Evolutionary conservation across 2,329 filamentous ascomycete species (phyloP), one percentile per base, ranked within the genome.

Genomic region (Exserohilum rostratum): DNA sequence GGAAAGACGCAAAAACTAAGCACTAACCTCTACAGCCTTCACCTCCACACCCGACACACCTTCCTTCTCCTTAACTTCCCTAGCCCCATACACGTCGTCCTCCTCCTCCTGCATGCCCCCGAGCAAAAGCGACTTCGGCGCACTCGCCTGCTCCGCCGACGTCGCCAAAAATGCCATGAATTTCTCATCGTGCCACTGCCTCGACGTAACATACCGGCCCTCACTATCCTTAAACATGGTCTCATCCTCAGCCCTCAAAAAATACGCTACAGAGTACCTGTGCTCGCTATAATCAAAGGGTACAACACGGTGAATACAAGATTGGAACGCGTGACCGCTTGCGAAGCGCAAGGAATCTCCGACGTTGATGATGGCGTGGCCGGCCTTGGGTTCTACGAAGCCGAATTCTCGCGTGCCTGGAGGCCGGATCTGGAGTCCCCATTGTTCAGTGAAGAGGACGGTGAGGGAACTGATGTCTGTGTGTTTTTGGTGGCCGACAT

Each of bases 211-310:
- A 59, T 77, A 78, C 38, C 82, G 74, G 53, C 83, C 83, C 74
- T 82, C 80, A 60, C 77, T 79, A 71, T 85, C 83, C 43, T 76
- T 76, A 68, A 85, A 84, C 77, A 81, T 79, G 65, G 80, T 80
- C 64, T 82, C 81, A 68, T 85, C 77, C 76, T 85, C 82, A 47
- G 83, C 80, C 31, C 83, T 77, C 46, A 85, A 75, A 75, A 85
- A 85, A 71, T 85, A 85, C 12, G 83, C 83, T 58, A 85, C 82
- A 9, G 80, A 83, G 77, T 85, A 85, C 52, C 83, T 80, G 73
- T 84, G 80, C 80, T 84, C 80, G 35, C 68, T 63, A 18, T 78
- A 76, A 71, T 83, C 69, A 57, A 80, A 79, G 0, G 83, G 83
- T 17, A 85, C 81, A 25, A 85, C 83, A 53, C 82, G 77, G 76